Base-by-base conservation (phyloP, 2,329 filamentous ascomycete species). In the Purpureocillium lavendulum region DNA sequence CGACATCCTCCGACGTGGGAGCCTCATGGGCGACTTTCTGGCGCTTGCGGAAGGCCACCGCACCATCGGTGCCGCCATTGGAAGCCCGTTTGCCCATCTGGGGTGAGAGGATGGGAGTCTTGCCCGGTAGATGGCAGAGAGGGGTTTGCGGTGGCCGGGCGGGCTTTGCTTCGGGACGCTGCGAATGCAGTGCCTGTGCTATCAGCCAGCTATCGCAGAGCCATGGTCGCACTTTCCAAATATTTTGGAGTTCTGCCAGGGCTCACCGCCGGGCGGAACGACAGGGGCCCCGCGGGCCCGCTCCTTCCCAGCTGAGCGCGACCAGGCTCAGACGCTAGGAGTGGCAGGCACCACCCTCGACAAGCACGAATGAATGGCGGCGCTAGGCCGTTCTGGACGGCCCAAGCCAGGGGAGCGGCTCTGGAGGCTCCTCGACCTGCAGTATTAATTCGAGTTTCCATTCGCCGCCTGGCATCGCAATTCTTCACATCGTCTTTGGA, bases 1-100 rank as follows among this genome's bases (percentile, higher is more conserved):
- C 64, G 35, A 86, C 69, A 30, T 82, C 75, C 47, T 82, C 78
- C 10, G 71, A 73, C 2, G 75, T 72, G 12, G 76, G 73, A 2
- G 69, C 59, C 42, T 78, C 71, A 46, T 77, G 71, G 5, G 69
- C 62, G n/a, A 73, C 61, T 54, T 75, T 77, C 44, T 70, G 69
- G 45, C 74, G 70, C 56, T 79, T 78, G 17, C 69, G 62, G 24
- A 64, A 62, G 26, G 58, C 61, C 7, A 59, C 57, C 29, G 58
- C 60, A 38, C 60, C 62, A 43, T 72, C 66, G 13, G 51, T 51
- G 36, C 59, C 53, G 36, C 59, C 62, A 36, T 56, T 53, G 29
- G 61, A 56, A 38, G 60, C 52, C 46, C 70, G 58, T 54, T 74
- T 75, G 18, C 57, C 60, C 70, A 73, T 73, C 15, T 17, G 28